phyloP scores from a whole-genome alignment of 805 yeast genomes.

The baker's yeast (Saccharomyces cerevisiae) region DNA sequence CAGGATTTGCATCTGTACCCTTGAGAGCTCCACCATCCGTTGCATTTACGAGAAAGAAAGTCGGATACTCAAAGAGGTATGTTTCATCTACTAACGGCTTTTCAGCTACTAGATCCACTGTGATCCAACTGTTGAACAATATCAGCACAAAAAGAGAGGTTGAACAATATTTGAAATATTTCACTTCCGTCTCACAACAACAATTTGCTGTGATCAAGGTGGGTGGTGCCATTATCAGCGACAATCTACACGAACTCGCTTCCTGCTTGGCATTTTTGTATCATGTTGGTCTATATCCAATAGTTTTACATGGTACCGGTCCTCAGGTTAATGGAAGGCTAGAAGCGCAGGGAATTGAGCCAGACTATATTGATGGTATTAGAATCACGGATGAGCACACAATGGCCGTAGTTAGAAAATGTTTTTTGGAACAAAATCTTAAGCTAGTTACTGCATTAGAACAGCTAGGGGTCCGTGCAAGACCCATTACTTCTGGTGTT shows the following conservation, averaged over 20 bases:
- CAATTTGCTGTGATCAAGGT: constrained; percentile 98
- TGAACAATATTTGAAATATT: constrained; percentile 92
- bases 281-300: constrained; percentile 95
- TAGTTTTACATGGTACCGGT: constrained; percentile 96
- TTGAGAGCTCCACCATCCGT: constrained; percentile 11
- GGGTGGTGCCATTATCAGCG: constrained; percentile 98
- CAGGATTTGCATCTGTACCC: constrained; percentile 11
- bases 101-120: constrained; percentile 73
- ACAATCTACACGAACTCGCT: constrained; percentile 86
- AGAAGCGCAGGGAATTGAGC: constrained; percentile 91
- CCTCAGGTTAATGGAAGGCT: constrained; percentile 94
- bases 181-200: constrained; percentile 91
- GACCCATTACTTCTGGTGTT: constrained; percentile 98
- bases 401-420: constrained; percentile 91
- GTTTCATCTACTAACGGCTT: constrained; percentile 21
- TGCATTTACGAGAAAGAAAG: constrained; percentile 14
- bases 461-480: constrained; percentile 92
- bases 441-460: constrained; percentile 93
- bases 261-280: constrained; percentile 91
- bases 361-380: constrained; percentile 92
- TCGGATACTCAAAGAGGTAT: constrained; percentile 24
- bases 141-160: constrained; percentile 97
- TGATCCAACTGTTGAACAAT: constrained; percentile 86
- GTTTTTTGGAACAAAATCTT: constrained; percentile 92
- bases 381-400: constrained; percentile 91